These are phyloP conservation scores for Cadophora sp. DNA, from an alignment of 2,329 filamentous ascomycete species.

Conservation along the genomic window DNA sequence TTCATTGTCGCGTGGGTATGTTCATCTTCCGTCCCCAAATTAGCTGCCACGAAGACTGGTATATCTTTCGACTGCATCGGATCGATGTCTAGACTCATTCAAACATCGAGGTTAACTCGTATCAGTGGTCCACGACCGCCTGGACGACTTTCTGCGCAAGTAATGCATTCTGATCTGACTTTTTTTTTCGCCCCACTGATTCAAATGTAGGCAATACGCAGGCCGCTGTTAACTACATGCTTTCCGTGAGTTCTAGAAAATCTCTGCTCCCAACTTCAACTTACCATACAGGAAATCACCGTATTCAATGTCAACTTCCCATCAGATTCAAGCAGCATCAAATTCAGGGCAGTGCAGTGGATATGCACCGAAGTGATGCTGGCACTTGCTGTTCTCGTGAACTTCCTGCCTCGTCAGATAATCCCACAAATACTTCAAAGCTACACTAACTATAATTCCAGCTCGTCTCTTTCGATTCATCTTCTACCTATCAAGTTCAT, in stretches of 20 bases:
- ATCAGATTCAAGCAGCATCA: conserved; percentile 57
- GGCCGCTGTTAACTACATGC: conserved; percentile 58
- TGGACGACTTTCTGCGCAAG: conserved; percentile 66
- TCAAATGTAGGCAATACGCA: conserved; percentile 53
- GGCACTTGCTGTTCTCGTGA: conserved; percentile 55
- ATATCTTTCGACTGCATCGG: too few relatives aligned
- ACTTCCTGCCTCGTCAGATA: conserved; percentile 57
- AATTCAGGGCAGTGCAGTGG: conserved; percentile 67
- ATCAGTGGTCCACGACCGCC: conserved; percentile 64
- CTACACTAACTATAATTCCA: not conserved
- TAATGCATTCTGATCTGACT: conserved; percentile 20
- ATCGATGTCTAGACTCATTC: too few relatives aligned
- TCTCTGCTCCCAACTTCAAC: not conserved
- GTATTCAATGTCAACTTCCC: conserved; percentile 63
- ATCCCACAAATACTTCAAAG: conserved; percentile 30
- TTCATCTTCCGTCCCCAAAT: too few relatives aligned
- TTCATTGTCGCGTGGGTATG: conserved; percentile 58
- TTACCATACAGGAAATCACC: conserved; percentile 54
- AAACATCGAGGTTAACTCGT: too few relatives aligned
- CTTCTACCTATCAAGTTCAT: conserved; percentile 50
- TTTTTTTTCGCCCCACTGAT: not conserved
- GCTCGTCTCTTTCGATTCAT: conserved; percentile 49
- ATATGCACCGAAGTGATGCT: conserved; percentile 60
- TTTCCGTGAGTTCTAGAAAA: conserved; percentile 49
- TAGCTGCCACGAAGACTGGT: too few relatives aligned